Base-by-base conservation (phyloP, 1,139 yeast species). In the Hansenula sp. region DNA sequence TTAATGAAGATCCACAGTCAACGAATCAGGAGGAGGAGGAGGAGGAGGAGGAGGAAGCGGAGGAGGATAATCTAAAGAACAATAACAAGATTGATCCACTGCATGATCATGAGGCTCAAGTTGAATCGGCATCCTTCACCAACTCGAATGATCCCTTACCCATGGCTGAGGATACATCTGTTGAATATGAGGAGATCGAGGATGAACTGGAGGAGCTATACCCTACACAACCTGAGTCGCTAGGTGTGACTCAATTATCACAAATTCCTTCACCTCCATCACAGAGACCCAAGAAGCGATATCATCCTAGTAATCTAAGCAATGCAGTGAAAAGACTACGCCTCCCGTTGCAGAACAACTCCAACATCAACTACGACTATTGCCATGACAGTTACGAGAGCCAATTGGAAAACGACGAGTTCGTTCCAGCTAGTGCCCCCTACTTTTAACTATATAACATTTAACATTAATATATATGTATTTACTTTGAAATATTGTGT, bases 221-320 rank as follows among this genome's bases (percentile, higher is more conserved):
- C 29, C 61, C 61, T 6, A 49, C 60, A 8, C 61, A 57, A 35
- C 59, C 57, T 5, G 59, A 55, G 30, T 48, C 53, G 3, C 32
- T 55, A 29, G 38, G 38, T 16, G 16, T 46, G 2, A 36, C 44
- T 1, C 50, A 49, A 31, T 43, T 55, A 18, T 47, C 59, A 8
- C 59, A 53, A 38, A 24, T 54, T 7, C 45, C 33, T 11, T 19
- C 31, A 24, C 25, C 32, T 6, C 33, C 37, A 3, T 11, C n/a
- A 19, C 31, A n/a, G 13, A 27, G 33, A 21, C 13, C 32, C 18
- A 17, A n/a, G n/a, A 36, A 27, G 13, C 5, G 32, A 18, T 17
- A 10, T n/a, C 11, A 30, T 12, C 30, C 11, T 11, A 11, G 19
- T 19, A 15, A 21, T 4, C 27, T 37, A 8, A 30, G 17, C 11